Percentiles rank a stretch among this genome's conserved stretches.
These are phyloP conservation scores for Yarrowia keelungensis DNA, from an alignment of 805 yeast species.

Conservation along the genomic window DNA sequence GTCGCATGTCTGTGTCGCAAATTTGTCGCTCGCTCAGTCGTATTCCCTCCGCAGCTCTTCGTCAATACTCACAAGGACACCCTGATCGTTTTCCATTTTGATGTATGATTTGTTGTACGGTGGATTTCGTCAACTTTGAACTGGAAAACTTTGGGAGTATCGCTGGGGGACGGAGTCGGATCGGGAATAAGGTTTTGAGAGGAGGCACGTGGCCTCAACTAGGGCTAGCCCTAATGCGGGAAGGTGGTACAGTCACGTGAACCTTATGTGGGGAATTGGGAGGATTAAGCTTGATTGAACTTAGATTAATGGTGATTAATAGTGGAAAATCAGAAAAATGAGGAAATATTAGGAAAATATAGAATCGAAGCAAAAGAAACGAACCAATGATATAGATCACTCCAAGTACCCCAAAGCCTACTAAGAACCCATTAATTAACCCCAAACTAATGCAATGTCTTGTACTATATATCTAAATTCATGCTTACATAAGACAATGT, in stretches of 20 bases:
- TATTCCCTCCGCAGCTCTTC: background rate
- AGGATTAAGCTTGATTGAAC: background rate
- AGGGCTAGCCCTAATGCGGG: slow-evolving; percentile 30
- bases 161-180: slow-evolving; percentile 35
- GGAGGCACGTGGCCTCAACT: background rate
- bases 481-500: no score
- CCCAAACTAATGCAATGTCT: no score
- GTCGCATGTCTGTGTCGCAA: no score
- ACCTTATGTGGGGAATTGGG: background rate
- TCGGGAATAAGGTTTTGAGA: slow-evolving; percentile 23
- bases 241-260: background rate
- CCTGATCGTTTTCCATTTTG: slow-evolving; percentile 99
- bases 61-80: slow-evolving; percentile 87
- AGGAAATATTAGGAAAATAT: background rate
- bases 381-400: no score
- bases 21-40: background rate
- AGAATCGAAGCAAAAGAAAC: no score
- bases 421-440: no score
- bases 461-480: no score
- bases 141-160: slow-evolving; percentile 38
- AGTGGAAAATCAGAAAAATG: background rate
- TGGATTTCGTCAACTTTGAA: slow-evolving; percentile 35
- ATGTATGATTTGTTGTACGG: slow-evolving; percentile 38
- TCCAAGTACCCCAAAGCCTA: no score
- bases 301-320: no score